These are phyloP conservation scores for Sclerotinia glacialis DNA, from an alignment of 2,329 filamentous ascomycete genomes.

Conservation along the genomic window DNA sequence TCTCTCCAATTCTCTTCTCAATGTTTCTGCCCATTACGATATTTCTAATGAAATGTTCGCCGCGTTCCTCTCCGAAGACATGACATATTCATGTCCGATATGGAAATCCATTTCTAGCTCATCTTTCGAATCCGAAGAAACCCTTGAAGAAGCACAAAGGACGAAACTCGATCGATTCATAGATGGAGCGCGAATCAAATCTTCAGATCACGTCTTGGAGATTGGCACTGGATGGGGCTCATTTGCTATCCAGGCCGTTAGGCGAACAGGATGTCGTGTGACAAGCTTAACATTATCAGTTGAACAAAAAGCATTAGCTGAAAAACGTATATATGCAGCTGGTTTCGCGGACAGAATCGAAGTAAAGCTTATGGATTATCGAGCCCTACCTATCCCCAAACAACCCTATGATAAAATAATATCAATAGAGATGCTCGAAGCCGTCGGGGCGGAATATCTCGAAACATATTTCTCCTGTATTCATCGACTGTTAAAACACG, in stretches of 20 bases:
- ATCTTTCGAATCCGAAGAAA: conserved; percentile 45
- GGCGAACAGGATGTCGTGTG: conserved; percentile 63
- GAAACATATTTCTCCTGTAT: conserved; percentile 65
- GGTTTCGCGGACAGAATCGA: conserved; percentile 59
- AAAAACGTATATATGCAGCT: conserved; percentile 59
- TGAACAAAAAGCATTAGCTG: conserved; percentile 67
- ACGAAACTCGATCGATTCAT: conserved; percentile 67
- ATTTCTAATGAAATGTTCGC: conserved; percentile 75
- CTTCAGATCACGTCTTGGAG: conserved; percentile 67
- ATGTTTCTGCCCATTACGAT: conserved; percentile 72
- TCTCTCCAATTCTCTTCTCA: conserved; percentile 57
- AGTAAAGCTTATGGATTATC: conserved; percentile 68
- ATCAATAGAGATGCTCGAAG: conserved; percentile 76
- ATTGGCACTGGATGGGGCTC: conserved; percentile 76
- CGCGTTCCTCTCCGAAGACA: conserved; percentile 69
- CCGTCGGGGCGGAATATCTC: conserved; percentile 66
- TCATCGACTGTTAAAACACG: conserved; percentile 60
- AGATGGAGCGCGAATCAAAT: conserved; percentile 59
- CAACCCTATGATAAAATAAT: conserved; percentile 66
- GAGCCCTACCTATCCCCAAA: conserved; percentile 54
- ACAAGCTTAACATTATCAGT: conserved; percentile 66
- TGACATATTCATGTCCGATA: conserved; percentile 73
- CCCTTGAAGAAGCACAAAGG: conserved; percentile 63
- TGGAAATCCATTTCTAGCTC: conserved; percentile 51
- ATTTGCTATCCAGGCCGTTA: conserved; percentile 68